Evolutionary conservation across 768 basidiomycete species (phyloP), one percentile per base, ranked within the genome.

Genomic region (Tephrocybe sp.): DNA sequence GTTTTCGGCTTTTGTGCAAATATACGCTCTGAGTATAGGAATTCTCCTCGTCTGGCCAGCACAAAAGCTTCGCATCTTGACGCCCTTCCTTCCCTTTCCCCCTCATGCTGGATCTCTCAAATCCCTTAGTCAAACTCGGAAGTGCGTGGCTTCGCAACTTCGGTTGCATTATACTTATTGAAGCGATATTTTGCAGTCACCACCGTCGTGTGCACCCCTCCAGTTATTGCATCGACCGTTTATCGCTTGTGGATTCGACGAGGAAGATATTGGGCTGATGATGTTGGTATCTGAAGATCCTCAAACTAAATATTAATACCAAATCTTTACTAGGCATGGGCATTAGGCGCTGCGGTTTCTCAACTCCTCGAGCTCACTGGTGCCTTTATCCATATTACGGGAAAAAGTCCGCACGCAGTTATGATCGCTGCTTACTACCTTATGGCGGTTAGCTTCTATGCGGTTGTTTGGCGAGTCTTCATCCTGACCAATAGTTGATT

Each of bases 391-490:
- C 63, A 62, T 40, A 55, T 63, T 42, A 49, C 59, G 12, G 45
- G 59, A 30, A 61, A 66, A 20, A 53, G 48, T 33, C 42, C 56
- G 34, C 33, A 34, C 43, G 13, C 35, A 34, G 40, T 42, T 16
- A 57, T 53, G 35, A 60, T 66, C 17, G 55, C 57, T 16, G 65
- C 62, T 9, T 72, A 70, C 48, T 74, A 74, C 49, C 39, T 72
- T 13, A 65, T 72, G 61, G 68, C 67, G 33, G 56, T 55, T 4
- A 53, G 67, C 8, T 76, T 74, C 50, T 74, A 72, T 45, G 58
- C 60, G 14, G 64, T 70, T 14, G 65, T 74, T 40, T 76, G 73
- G 74, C 72, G 38, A 13, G 40, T 23, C n/a, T 16, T 39, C 3
- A 9, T 32, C 35, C 16, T 39, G 7, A 10, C 38, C 39, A 20